Percentiles rank a stretch among this genome's conserved stretches.
These are phyloP conservation scores for Cucumis variabilis DNA, from an alignment of 331 rosid species.

Conservation along the genomic window DNA sequence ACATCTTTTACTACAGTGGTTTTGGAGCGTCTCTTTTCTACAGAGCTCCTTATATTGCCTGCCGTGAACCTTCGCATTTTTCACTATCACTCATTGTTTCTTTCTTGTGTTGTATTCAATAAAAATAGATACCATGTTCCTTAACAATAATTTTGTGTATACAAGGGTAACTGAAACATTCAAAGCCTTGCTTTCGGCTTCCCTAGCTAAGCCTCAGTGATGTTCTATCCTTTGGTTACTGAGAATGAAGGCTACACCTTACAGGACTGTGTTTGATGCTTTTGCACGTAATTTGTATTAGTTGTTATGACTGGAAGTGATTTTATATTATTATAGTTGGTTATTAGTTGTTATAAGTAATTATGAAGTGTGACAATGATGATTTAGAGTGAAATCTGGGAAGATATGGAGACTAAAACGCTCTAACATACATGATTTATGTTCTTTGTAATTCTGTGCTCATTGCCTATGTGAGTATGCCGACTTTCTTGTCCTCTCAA, in stretches of 20 bases:
- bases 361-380: background rate
- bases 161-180: conserved; percentile 74
- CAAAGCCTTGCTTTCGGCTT: conserved; percentile 82
- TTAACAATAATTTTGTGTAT: conserved; percentile 11
- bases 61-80: conserved; percentile 85
- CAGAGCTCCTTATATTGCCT: conserved; percentile 82
- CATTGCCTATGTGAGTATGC: background rate
- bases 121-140: conserved; percentile 23
- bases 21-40: conserved; percentile 86
- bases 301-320: conserved; percentile 37
- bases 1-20: conserved; percentile 74
- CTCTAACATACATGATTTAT: background rate
- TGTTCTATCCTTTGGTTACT: conserved; percentile 94
- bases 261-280: conserved; percentile 76
- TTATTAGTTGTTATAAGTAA: background rate
- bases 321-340: too few relatives aligned
- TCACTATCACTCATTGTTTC: conserved; percentile 56
- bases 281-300: conserved; percentile 59
- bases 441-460: background rate
- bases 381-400: background rate
- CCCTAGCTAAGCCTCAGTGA: conserved; percentile 70
- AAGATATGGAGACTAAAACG: background rate
- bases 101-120: conserved; percentile 22
- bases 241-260: conserved; percentile 87
- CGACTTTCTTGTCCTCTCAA: background rate